Evolutionary conservation across 1,284 basidiomycete species (phyloP), one percentile per base, ranked within the genome.

Genomic region (Cystobasidium sp.): DNA sequence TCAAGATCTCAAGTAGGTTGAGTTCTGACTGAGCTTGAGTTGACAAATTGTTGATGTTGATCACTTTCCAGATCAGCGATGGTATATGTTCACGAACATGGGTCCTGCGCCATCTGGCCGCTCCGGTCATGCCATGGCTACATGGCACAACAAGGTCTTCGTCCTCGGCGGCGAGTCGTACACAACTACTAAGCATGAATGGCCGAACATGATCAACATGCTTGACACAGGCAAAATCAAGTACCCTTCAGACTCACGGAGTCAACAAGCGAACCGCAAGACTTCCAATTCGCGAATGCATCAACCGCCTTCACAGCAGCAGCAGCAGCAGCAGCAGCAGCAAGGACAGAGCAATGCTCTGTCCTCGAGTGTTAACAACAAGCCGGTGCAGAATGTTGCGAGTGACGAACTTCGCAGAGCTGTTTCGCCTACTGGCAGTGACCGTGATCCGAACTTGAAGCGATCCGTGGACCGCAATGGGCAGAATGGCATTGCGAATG

Each of bases 51-150:
- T 39, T 46, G 41, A 69, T 58, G 46, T 64, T 61, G 62, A 78
- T 90, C 88, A 88, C 82, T 88, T 88, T 89, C 78, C 77, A 85
- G 85, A 86, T 77, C 84, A 85, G 77, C 83, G 87, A 79, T 98
- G 96, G 96, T 99, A 95, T 84, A 98, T 96, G 93, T 98, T 99
- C 85, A 94, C 97, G 83, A 97, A 97, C 82, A 98, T 98, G 96
- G 96, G 96, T 2, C 94, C 94, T 12, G 88, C 92, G 7, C 96
- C 96, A 1, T 89, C 87, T 69, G 92, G 93, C 14, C 88, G 96
- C 66, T 94, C 92, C 16, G 96, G 96, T 3, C 96, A 99, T 83
- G 91, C 93, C 22, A 94, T 98, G 91, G 92, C 95, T 6, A 89
- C 91, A 12, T 90, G 90, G 80, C 92, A 93, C 66, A 88, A 90